A percentile compares a stretch with the other conserved stretches of the same genome.
Evolutionary conservation across 306 rosid genomes (phyloP).

Genomic region (Vicia faba): DNA sequence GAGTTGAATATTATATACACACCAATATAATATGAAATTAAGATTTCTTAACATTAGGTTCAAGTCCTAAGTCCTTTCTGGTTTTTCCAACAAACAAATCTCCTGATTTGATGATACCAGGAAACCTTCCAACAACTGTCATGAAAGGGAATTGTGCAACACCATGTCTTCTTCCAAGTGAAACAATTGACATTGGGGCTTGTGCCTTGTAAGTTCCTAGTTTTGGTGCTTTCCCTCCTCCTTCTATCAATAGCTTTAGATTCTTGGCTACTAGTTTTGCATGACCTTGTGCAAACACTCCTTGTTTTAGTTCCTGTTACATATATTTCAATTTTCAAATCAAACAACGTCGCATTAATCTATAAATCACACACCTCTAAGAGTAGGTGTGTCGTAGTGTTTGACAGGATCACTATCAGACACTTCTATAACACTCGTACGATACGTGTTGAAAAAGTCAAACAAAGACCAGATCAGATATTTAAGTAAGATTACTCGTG

Average conservation of each 20-base stretch:
- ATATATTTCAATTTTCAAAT: slow-evolving; percentile 27
- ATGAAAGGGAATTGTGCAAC: slow-evolving; percentile 66
- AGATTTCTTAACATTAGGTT: slow-evolving; percentile 44
- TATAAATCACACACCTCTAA: too few species aligned
- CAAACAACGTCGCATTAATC: not conserved
- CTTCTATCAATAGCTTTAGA: slow-evolving; percentile 55
- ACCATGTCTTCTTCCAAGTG: slow-evolving; percentile 77
- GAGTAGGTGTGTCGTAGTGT: too few species aligned
- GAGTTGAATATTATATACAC: slow-evolving; percentile 30
- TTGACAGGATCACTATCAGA: too few species aligned
- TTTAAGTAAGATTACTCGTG: too few species aligned
- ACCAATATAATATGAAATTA: slow-evolving; percentile 4
- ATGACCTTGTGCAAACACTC: slow-evolving; percentile 64
- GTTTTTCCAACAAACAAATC: slow-evolving; percentile 83
- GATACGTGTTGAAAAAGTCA: too few species aligned
- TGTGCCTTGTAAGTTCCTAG: slow-evolving; percentile 55
- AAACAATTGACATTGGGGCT: slow-evolving; percentile 57
- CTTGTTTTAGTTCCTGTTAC: slow-evolving; percentile 77
- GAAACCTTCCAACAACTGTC: slow-evolving; percentile 62
- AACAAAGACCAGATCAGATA: too few species aligned
- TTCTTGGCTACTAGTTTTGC: slow-evolving; percentile 78
- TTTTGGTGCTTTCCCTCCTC: slow-evolving; percentile 53
- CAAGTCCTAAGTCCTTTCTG: slow-evolving; percentile 67
- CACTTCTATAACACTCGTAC: too few species aligned
- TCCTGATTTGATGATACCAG: slow-evolving; percentile 72